A percentile compares a stretch with the other conserved stretches of the same genome.
phyloP scores from a whole-genome alignment of 768 basidiomycete species.

The Panus rudis region DNA sequence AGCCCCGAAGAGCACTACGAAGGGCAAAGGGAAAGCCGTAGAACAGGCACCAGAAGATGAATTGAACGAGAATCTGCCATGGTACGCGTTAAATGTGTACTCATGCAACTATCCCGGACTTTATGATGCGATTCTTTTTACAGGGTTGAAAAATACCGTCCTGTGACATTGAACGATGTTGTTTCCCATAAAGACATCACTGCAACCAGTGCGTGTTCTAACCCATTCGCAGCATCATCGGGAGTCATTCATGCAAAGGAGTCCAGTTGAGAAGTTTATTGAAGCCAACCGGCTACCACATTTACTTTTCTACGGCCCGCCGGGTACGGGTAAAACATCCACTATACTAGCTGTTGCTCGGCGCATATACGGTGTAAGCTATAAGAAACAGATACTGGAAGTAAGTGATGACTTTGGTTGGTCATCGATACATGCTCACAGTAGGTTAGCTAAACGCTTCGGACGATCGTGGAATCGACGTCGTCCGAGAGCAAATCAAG shows the following conservation, averaged over 20 bases:
- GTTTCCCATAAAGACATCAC: constrained; percentile 97
- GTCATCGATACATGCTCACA: background rate
- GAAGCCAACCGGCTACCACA: constrained; percentile 92
- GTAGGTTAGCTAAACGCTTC: constrained; percentile 82
- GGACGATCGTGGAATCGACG: constrained; percentile 97
- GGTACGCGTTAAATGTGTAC: constrained; percentile 41
- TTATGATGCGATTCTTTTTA: background rate
- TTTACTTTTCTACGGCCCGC: constrained; percentile 94
- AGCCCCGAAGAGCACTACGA: constrained; percentile 28
- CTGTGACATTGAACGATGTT: constrained; percentile 85
- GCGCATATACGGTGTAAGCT: constrained; percentile 84
- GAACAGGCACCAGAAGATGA: constrained; percentile 30
- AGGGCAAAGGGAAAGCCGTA: constrained; percentile 66
- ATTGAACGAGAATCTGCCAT: constrained; percentile 72
- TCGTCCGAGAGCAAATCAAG: constrained; percentile 98
- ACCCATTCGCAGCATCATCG: background rate
- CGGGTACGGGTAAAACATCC: constrained; percentile 97
- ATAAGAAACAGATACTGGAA: constrained; percentile 90
- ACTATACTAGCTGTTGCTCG: constrained; percentile 95
- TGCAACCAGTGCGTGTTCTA: constrained; percentile 65
- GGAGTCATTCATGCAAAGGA: constrained; percentile 6
- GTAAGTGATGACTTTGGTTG: too few species aligned
- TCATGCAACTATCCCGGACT: background rate
- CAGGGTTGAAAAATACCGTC: constrained; percentile 98
- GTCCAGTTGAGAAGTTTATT: constrained; percentile 90